These are phyloP conservation scores for Aspergillus japonicus DNA, from an alignment of 2,329 filamentous ascomycete genomes.

Conservation along the genomic window DNA sequence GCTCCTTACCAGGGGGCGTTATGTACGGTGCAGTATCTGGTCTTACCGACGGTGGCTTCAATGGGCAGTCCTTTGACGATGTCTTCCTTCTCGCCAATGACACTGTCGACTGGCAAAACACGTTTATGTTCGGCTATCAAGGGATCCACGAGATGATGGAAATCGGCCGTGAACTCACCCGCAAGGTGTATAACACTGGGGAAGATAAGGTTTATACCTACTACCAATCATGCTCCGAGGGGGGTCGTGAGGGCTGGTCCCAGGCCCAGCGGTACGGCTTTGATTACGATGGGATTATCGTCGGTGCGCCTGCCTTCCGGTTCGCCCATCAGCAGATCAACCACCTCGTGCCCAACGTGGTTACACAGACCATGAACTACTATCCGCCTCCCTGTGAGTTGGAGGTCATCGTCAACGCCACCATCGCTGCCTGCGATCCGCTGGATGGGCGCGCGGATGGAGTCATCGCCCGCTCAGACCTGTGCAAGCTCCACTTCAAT, in stretches of 20 bases:
- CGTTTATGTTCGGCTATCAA: slow-evolving; percentile 29
- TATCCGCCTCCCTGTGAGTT: slow-evolving; percentile 37
- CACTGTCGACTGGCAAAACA: slow-evolving; percentile 37
- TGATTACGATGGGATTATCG: slow-evolving; percentile 31
- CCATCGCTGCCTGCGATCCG: slow-evolving; percentile 53
- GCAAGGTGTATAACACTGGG: too few species aligned
- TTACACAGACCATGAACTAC: not conserved
- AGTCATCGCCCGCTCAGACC: slow-evolving; percentile 49
- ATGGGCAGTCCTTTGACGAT: slow-evolving; percentile 23
- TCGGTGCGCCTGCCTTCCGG: not conserved
- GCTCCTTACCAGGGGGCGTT: slow-evolving; percentile 37
- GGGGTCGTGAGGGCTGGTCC: too few species aligned
- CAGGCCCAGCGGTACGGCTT: too few species aligned
- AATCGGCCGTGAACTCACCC: too few species aligned
- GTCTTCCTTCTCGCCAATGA: slow-evolving; percentile 48
- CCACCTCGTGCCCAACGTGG: not conserved
- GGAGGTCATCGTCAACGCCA: slow-evolving; percentile 52
- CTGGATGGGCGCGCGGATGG: slow-evolving; percentile 55
- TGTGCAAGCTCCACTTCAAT: slow-evolving; percentile 47
- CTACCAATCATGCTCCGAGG: too few species aligned
- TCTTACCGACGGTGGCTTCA: slow-evolving; percentile 47
- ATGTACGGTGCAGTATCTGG: slow-evolving; percentile 44
- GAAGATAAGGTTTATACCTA: too few species aligned
- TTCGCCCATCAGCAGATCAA: too few species aligned
- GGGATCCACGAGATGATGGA: too few species aligned